Base-by-base conservation (phyloP, 2,329 filamentous ascomycete genomes). In the Claviceps pazoutovae region DNA sequence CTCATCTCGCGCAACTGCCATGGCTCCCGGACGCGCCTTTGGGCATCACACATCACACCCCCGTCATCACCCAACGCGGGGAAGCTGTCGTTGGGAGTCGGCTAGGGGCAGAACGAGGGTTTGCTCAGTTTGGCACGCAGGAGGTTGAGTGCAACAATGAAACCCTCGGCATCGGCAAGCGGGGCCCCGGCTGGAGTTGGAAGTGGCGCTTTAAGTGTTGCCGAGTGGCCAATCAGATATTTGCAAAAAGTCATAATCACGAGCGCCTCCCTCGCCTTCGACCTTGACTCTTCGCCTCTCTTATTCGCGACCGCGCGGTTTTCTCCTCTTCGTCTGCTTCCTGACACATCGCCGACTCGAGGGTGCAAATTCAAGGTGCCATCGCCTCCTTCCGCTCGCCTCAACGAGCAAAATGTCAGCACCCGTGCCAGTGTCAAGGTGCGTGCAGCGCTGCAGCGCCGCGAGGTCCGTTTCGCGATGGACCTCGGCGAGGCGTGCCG, bases 381-480 rank as follows among this genome's bases (percentile, higher is more conserved):
- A 45, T 45, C 11, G 21, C 0, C 23, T 5, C 23, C 23, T 26
- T 11, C 16, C 34, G 26, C 44, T n/a, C 48, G 34, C 14, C 51
- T 23, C 36, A 34, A 30, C 19, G 26, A 48, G 60, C 57, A 41
- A 61, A 48, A 56, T 69, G 67, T 62, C 66, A 51, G 63, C 66
- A 51, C 59, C 64, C 44, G 59, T 65, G 55, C 67, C 69, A 17
- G 60, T 71, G 52, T 64, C 67, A 53, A 64, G 68, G 56, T 70
- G 64, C 59, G 61, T 70, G 49, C 67, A 66, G 59, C 68, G 63
- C 60, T 62, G 64, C 59, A 34, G 9, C 30, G 30, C 30, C 30
- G 63, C 64, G 45, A 64, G 66, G 53, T 61, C 60, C 37, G 55
- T 68, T 53, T 60, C 59, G 43, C 62, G 56, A 53, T 62, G 59